These are phyloP conservation scores for Clarireedia homoeocarpa DNA, from an alignment of 2,329 filamentous ascomycete genomes.

Conservation along the genomic window DNA sequence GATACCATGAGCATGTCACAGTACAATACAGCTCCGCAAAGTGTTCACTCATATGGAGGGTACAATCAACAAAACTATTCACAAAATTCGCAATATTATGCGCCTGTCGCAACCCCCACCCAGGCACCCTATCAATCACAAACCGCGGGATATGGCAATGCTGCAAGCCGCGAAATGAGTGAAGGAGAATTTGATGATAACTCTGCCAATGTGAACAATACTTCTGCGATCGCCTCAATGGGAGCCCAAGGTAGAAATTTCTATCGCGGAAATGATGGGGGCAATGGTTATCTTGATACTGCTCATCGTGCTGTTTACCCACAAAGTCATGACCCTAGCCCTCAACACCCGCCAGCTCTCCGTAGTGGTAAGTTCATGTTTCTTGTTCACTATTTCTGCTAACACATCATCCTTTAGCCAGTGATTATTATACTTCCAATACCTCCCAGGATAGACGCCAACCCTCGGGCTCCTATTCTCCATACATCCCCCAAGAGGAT, in stretches of 20 bases:
- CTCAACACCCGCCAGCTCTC: constrained; percentile 11
- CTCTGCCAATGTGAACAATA: background rate
- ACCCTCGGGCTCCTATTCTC: constrained; percentile 24
- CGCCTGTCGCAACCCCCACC: background rate
- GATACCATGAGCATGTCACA: constrained; percentile 19
- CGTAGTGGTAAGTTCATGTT: constrained; percentile 15
- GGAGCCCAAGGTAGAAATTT: constrained; percentile 15
- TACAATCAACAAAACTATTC: constrained; percentile 18
- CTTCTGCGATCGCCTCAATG: constrained; percentile 9
- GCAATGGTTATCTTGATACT: constrained; percentile 18
- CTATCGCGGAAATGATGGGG: constrained; percentile 26
- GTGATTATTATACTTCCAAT: constrained; percentile 16
- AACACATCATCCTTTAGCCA: background rate
- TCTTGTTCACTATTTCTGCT: background rate
- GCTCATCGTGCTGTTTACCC: constrained; percentile 19
- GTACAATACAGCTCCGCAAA: constrained; percentile 14
- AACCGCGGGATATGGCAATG: constrained; percentile 12
- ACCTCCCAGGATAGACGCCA: constrained; percentile 15
- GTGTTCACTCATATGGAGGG: constrained; percentile 17
- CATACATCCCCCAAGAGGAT: constrained; percentile 16
- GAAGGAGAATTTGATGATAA: constrained; percentile 57
- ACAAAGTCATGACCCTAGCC: constrained; percentile 14
- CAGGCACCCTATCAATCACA: constrained; percentile 5
- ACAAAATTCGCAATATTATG: constrained; percentile 13
- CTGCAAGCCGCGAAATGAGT: constrained; percentile 71